phyloP scores from a whole-genome alignment of 768 basidiomycete genomes.

The Calocera viscosa region DNA sequence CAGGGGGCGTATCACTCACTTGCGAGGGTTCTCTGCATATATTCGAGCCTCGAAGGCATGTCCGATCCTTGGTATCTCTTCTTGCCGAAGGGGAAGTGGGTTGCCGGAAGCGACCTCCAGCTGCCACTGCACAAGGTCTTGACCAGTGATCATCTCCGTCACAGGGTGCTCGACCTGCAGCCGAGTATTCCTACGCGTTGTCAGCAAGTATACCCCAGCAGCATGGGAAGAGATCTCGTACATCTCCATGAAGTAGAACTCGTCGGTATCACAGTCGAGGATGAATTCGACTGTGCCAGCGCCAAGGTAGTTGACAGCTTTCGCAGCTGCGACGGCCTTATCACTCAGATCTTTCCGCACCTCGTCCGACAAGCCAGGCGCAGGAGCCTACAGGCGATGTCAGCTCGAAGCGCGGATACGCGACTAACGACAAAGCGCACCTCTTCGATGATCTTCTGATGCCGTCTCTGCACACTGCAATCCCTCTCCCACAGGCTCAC shows the following conservation, averaged over 20 bases:
- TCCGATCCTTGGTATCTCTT: constrained; percentile 70
- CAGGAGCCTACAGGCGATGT: constrained; percentile 54
- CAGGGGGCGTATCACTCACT: constrained; percentile 27
- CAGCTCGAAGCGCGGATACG: neutral
- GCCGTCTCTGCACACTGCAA: constrained; percentile 80
- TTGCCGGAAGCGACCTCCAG: constrained; percentile 86
- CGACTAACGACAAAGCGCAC: constrained; percentile 26
- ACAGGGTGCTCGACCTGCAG: constrained; percentile 86
- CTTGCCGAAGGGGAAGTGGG: constrained; percentile 63
- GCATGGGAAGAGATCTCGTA: constrained; percentile 25
- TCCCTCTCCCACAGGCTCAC: constrained; percentile 96
- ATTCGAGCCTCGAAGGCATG: constrained; percentile 93
- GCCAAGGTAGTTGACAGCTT: constrained; percentile 81
- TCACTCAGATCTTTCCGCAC: constrained; percentile 67
- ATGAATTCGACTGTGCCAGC: constrained; percentile 96
- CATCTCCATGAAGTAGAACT: constrained; percentile 97
- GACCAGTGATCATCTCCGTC: constrained; percentile 87
- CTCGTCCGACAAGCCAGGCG: constrained; percentile 70
- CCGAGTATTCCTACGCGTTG: constrained; percentile 54
- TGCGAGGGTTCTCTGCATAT: constrained; percentile 89
- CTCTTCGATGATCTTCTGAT: constrained; percentile 94
- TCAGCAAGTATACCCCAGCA: neutral
- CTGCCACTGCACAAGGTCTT: constrained; percentile 94
- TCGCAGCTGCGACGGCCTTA: constrained; percentile 86
- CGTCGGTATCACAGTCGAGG: constrained; percentile 76